Base-by-base conservation (phyloP, 805 yeast genomes). In the Ogataea trehaloabstinens region DNA sequence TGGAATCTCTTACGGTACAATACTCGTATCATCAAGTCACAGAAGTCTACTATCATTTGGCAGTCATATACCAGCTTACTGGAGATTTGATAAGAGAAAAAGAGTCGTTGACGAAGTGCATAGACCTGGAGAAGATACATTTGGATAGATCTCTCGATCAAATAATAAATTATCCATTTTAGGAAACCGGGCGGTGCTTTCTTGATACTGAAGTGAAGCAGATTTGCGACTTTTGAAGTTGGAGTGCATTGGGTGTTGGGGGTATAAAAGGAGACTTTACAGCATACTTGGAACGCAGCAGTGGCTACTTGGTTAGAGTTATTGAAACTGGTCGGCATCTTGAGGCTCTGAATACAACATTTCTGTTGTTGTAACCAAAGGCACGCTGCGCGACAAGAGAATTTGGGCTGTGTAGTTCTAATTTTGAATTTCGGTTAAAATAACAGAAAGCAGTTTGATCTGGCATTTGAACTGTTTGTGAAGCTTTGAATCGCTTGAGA, bases 21-120 rank as follows among this genome's bases (percentile, higher is more conserved):
- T 74, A 72, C 24, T 53, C 50, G 35, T 73, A 70, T 6, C 50
- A 51, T 47, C 71, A 68, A 45, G 53, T 53, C 34, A 46, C 70
- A 3, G 95, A 87, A 57, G 69, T 82, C 10, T 83, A 90, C 84
- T 82, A 78, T 74, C 73, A 73, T 39, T 64, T 85, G 41, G 75
- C 87, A 2, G 61, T 70, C 46, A 71, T 85, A 17, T 83, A 83
- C 55, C 89, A 81, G 45, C 62, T 74, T 34, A 78, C 74, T 31
- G 85, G 81, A 42, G 70, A 70, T 43, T 44, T 59, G 8, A 60
- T 67, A 16, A 58, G 63, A 25, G 68, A 75, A 44, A 72, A 72
- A 21, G 53, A 66, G 19, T 66, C 81, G 6, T 63, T 85, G 40
- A 75, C 87, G 80, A 74, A 66, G 49, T 73, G 85, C 58, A 74